Evolutionary conservation across 192 early-diverging fungal species (phyloP), one percentile per base, ranked within the genome.

Genomic region (Coemansia sp.): DNA sequence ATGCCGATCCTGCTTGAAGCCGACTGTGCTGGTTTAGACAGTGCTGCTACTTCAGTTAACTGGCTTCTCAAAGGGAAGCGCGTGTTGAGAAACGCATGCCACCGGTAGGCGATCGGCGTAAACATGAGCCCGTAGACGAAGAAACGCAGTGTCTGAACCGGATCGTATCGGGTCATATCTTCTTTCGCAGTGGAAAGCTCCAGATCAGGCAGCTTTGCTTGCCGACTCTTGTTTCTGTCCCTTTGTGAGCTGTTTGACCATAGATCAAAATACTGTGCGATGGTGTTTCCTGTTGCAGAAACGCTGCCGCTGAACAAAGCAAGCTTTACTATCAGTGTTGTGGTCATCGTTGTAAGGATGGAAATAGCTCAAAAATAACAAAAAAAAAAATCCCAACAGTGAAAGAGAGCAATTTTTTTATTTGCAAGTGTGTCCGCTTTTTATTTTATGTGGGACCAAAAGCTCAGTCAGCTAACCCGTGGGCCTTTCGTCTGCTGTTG

Each of bases 71-170:
- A 19, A 23, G 75, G 75, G 33, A 78, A 73, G 32, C 67, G 54
- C 0, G 22, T 13, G 46, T 73, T 69, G 29, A 78, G 75, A n/a
- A 78, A 73, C 36, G 63, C 58, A 41, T 78, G 75, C 75, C 75
- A 78, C 13, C 64, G 52, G 43, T 54, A 73, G 25, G 67, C 61
- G 0, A 69, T 20, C 4, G 66, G 75, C 2, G 71, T 53, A 36
- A 78, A 78, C 9, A 57, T 36, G 13, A 52, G 56, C 10, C 74
- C 74, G 15, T 76, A 76, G 42, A 33, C 69, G 49, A 76, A 76
- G 34, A 71, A 76, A 15, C 74, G 69, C 33, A 67, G 56, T 0
- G 69, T 67, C 35, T 67, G 69, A 17, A 53, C n/a, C 2, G 55
- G 69, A 41, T 71, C 61, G 42, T 64, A 71, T 14, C 55, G 8